Evolutionary conservation across 257 asterid species (phyloP).

Genomic region (Ilex asprella): DNA sequence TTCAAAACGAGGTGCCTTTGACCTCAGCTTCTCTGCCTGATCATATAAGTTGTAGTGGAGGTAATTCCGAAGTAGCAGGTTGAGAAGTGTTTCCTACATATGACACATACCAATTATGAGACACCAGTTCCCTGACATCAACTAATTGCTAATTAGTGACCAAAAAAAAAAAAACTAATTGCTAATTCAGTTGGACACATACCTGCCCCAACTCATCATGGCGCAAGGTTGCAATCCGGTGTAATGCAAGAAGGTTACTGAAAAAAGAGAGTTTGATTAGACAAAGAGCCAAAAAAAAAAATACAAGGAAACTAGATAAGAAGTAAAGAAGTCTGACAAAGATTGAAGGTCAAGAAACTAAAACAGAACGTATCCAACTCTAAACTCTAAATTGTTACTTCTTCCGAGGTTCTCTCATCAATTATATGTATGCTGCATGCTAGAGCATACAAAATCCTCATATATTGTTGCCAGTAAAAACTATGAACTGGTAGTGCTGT

Average conservation of each 20-base stretch:
- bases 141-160: background rate
- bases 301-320: background rate
- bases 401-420: too few species aligned
- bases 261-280: conserved; percentile 18
- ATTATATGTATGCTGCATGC: too few species aligned
- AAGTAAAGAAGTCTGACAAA: background rate
- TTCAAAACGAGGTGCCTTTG: conserved; percentile 77
- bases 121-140: conserved; percentile 6
- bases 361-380: too few species aligned
- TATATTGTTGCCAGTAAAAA: background rate
- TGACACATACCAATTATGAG: background rate
- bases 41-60: conserved; percentile 74
- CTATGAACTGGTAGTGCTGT: background rate
- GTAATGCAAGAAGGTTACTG: conserved; percentile 83
- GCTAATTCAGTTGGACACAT: conserved; percentile 16
- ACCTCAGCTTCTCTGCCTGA: conserved; percentile 76
- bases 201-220: conserved; percentile 98
- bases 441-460: background rate
- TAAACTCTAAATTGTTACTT: too few species aligned
- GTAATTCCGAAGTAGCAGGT: conserved; percentile 69
- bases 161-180: too few species aligned
- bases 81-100: conserved; percentile 68
- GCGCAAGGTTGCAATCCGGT: conserved; percentile 83
- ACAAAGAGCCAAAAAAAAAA: conserved; percentile 4
- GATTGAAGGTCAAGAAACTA: too few species aligned